A percentile compares a stretch with the other conserved stretches of the same genome.
Evolutionary conservation across 1,139 yeast genomes (phyloP).

Genomic region (Candida buenavistaensis): DNA sequence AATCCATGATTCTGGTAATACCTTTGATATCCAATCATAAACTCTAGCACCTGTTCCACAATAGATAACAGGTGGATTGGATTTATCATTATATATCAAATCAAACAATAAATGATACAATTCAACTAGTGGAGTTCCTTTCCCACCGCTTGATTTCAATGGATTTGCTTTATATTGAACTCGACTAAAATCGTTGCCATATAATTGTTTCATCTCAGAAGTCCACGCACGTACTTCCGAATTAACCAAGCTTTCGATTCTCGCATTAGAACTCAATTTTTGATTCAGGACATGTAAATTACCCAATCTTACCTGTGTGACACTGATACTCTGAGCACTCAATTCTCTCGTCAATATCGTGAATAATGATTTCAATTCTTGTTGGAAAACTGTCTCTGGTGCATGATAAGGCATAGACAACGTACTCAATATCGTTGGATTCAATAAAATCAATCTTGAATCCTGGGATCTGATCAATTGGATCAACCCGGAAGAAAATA

Average conservation of each 20-base stretch:
- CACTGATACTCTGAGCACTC: slow-evolving; percentile 39
- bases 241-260: slow-evolving; percentile 32
- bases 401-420: slow-evolving; percentile 50
- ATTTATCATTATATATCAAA: slow-evolving; percentile 36
- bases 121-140: slow-evolving; percentile 44
- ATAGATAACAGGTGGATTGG: slow-evolving; percentile 37
- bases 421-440: slow-evolving; percentile 45
- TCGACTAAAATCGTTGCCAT: slow-evolving; percentile 35
- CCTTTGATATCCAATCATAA: slow-evolving; percentile 35
- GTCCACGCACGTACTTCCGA: slow-evolving; percentile 46
- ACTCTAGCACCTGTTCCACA: slow-evolving; percentile 54
- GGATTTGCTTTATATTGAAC: slow-evolving; percentile 37
- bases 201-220: slow-evolving; percentile 36
- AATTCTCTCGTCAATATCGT: slow-evolving; percentile 43
- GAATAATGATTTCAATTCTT: slow-evolving; percentile 35
- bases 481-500: slow-evolving; percentile 58
- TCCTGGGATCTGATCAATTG: slow-evolving; percentile 51
- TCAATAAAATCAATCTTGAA: slow-evolving; percentile 44
- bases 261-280: slow-evolving; percentile 22
- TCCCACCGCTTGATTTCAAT: slow-evolving; percentile 33
- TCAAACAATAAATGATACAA: slow-evolving; percentile 58
- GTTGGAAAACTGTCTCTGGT: slow-evolving; percentile 46
- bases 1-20: slow-evolving; percentile 36
- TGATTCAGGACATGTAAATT: slow-evolving; percentile 42
- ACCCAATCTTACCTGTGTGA: slow-evolving; percentile 50